Base-by-base conservation (phyloP, 2,329 filamentous ascomycete genomes). In the Westerdykella ornata region DNA sequence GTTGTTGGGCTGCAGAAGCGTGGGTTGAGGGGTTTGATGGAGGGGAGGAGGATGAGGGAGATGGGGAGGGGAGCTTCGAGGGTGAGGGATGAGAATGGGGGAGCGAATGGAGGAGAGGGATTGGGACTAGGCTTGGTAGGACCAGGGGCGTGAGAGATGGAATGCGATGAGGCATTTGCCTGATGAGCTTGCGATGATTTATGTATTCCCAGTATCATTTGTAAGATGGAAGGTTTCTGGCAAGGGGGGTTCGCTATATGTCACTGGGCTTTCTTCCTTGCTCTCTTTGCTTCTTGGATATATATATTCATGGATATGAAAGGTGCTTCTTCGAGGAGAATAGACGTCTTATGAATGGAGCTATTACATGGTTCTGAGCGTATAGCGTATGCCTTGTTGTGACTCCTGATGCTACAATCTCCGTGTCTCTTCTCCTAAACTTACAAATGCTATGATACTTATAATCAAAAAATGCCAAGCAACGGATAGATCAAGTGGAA, bases 1-100 rank as follows among this genome's bases (percentile, higher is more conserved):
- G 90, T 97, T 2, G 94, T 98, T 52, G 92, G 92, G 0, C 64
- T 98, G 49, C 92, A 98, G 72, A 98, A 98, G 72, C 77, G 92
- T 40, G 92, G 92, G 0, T 66, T 98, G 28, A 76, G 90, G 44
- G 92, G 92, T 0, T 66, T 98, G 52, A 97, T 98, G 92, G 92
- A 97, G 66, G 90, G 90, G 3, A 74, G 90, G 34, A 76, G 90
- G 45, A 81, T 96, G 72, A 8, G 30, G n/a, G 88, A 94, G 64
- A 73, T 87, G 49, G 76, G 75, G 11, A 67, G 68, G 45, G 67
- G 54, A 11, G 44, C 49, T 20, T 56, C 56, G 13, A 51, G 65
- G 39, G 57, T 43, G 39, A 54, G 49, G 51, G 68, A 53, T 44
- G 63, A 49, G 16, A 52, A 41, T 3, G 48, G 41, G 2, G 47